Percentiles rank a stretch among this genome's conserved stretches.
Conservation (phyloP, 2,329 filamentous ascomycete genomes). For the Fusarium albosuccineum region DNA sequence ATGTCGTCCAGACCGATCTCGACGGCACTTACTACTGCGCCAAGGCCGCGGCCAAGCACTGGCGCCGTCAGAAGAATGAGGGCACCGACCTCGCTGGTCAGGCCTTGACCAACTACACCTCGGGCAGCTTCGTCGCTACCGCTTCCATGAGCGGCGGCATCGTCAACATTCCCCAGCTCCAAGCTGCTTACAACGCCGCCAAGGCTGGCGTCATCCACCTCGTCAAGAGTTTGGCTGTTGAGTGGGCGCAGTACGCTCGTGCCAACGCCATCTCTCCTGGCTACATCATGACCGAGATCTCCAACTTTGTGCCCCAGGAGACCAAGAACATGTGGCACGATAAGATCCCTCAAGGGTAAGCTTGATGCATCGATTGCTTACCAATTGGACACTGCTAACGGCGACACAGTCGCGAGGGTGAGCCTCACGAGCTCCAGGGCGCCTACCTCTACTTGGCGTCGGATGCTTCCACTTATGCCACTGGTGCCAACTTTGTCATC, state of each 20-base stretch:
- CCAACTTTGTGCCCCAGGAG: constrained; percentile 45
- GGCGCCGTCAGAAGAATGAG: constrained; percentile 75
- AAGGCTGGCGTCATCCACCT: constrained; percentile 70
- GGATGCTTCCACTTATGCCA: constrained; percentile 50
- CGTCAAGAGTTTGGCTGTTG: constrained; percentile 66
- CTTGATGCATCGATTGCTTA: not conserved
- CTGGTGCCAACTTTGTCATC: constrained; percentile 49
- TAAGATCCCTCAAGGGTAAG: constrained; percentile 45
- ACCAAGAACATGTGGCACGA: constrained; percentile 45
- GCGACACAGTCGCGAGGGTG: constrained; percentile 42
- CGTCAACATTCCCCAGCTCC: constrained; percentile 65
- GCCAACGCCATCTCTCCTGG: constrained; percentile 64
- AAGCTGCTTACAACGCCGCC: constrained; percentile 68
- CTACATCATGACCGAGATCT: constrained; percentile 51
- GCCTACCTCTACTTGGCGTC: constrained; percentile 47
- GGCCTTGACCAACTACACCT: constrained; percentile 43
- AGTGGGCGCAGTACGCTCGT: constrained; percentile 69
- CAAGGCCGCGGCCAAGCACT: constrained; percentile 74
- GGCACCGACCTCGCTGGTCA: constrained; percentile 57
- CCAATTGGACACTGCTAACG: constrained; percentile 13
- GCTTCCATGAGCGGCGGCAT: constrained; percentile 63
- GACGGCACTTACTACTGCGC: constrained; percentile 83
- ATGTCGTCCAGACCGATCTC: constrained; percentile 76
- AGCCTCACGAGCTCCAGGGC: constrained; percentile 46
- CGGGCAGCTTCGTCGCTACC: constrained; percentile 65